These are phyloP conservation scores for Carex littledalei DNA, from an alignment of 176 grass and related monocot species.

Conservation along the genomic window DNA sequence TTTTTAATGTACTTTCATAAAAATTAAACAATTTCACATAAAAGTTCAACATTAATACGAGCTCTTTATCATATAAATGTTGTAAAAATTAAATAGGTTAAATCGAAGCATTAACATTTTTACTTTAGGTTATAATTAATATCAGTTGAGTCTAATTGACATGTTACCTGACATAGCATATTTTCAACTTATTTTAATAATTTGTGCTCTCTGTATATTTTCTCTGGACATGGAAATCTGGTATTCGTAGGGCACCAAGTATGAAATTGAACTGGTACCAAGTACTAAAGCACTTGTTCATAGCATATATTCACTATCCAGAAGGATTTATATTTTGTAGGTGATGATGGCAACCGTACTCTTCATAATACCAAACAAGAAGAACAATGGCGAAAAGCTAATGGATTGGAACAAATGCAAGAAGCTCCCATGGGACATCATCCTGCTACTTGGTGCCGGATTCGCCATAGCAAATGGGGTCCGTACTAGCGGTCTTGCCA, in stretches of 20 bases:
- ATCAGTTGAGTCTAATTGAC: not conserved
- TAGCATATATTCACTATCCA: too few species aligned
- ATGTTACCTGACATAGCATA: not conserved
- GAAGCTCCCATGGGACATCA: constrained; percentile 79
- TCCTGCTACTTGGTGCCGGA: constrained; percentile 81
- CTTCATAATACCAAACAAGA: constrained; percentile 79
- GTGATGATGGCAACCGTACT: constrained; percentile 82
- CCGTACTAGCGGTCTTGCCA: constrained; percentile 51
- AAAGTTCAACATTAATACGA: not conserved
- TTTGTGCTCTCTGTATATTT: not conserved
- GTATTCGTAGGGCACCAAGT: not conserved
- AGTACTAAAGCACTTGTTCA: not conserved
- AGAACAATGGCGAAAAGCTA: constrained; percentile 57
- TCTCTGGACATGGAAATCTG: not conserved
- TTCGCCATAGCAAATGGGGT: constrained; percentile 84
- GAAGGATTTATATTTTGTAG: constrained; percentile 27
- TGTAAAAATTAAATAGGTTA: not conserved
- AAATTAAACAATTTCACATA: not conserved
- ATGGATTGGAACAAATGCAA: constrained; percentile 98
- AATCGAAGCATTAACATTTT: not conserved
- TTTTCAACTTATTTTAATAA: not conserved
- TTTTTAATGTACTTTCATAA: not conserved
- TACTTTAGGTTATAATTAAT: not conserved
- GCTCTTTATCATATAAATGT: not conserved
- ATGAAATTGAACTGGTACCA: not conserved